Conservation (phyloP, 2,329 filamentous ascomycete species). For the Tolypocladium nubicola region DNA sequence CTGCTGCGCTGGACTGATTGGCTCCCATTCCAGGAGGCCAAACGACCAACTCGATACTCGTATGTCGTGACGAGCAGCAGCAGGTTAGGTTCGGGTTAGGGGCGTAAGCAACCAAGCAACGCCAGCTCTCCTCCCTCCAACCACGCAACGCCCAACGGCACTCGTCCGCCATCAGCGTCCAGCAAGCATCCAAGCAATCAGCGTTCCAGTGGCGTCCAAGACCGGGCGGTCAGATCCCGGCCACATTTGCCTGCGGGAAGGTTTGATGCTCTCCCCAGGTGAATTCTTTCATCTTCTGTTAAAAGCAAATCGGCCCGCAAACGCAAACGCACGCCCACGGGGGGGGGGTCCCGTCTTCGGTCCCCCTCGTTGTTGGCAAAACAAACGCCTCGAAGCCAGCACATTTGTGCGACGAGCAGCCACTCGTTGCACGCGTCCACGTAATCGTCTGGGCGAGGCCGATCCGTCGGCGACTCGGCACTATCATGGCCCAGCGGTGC, state of each 20-base stretch:
- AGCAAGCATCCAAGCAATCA: neutral
- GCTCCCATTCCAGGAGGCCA: slow-evolving; percentile 8
- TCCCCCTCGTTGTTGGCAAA: neutral
- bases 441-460: neutral
- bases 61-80: neutral
- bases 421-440: neutral
- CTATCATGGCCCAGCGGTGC: neutral
- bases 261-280: neutral
- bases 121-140: neutral
- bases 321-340: neutral
- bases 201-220: neutral
- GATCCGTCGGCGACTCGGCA: neutral
- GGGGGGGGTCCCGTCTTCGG: neutral
- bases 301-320: neutral
- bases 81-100: neutral
- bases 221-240: neutral
- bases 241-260: neutral
- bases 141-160: neutral
- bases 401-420: neutral
- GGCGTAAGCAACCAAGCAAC: neutral
- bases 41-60: neutral
- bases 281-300: neutral
- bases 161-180: neutral
- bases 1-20: slow-evolving; percentile 21
- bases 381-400: neutral